phyloP scores from a whole-genome alignment of 805 yeast genomes.

The Sporopachydermia quercuum region DNA sequence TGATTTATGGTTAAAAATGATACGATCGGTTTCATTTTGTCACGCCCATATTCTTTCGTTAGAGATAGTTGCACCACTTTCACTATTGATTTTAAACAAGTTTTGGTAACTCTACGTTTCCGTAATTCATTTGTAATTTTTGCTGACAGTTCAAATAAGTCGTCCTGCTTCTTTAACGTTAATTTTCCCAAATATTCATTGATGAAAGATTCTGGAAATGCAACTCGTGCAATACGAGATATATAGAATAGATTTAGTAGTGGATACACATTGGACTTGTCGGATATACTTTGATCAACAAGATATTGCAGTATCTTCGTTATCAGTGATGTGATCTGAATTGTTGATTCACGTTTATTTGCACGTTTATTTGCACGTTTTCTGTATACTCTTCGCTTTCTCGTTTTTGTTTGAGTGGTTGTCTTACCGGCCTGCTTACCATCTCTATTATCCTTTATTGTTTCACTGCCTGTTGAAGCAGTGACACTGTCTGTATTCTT shows the following conservation, averaged over 20 bases:
- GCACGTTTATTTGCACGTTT: slow-evolving; percentile 1
- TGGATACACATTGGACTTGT: neutral
- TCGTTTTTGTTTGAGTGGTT: too few species aligned
- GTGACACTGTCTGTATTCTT: too few species aligned
- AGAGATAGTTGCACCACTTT: neutral
- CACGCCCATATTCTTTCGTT: too few species aligned
- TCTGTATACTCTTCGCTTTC: too few species aligned
- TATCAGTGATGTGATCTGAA: neutral
- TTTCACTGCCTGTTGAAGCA: too few species aligned
- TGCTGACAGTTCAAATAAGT: neutral
- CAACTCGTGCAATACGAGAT: neutral
- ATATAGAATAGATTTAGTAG: neutral
- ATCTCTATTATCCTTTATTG: too few species aligned
- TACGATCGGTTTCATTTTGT: too few species aligned
- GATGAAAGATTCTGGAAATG: neutral
- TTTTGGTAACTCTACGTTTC: neutral
- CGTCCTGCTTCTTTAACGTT: too few species aligned
- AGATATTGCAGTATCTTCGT: neutral
- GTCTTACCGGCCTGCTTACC: too few species aligned
- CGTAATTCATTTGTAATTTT: neutral
- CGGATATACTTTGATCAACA: neutral
- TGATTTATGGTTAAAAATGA: too few species aligned
- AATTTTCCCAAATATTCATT: neutral
- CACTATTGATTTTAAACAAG: neutral
- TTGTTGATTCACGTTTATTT: neutral